A percentile compares a stretch with the other conserved stretches of the same genome.
Evolutionary conservation across 805 yeast genomes (phyloP).

Genomic region (Kluyveromyces siamensis): DNA sequence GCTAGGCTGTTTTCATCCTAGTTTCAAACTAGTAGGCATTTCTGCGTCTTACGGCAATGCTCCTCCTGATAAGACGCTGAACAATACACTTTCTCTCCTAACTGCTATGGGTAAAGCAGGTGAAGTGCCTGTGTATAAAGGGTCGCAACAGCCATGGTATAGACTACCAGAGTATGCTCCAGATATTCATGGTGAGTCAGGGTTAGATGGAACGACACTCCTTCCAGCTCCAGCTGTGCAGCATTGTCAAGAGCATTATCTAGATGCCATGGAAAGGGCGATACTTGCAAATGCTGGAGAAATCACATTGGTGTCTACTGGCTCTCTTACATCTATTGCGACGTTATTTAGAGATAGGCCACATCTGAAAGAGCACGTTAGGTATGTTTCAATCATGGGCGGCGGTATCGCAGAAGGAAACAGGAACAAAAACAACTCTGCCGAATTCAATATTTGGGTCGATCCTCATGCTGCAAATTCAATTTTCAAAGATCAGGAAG

Average conservation of each 20-base stretch:
- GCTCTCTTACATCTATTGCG: constrained; percentile 69
- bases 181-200: constrained; percentile 64
- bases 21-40: constrained; percentile 53
- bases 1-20: constrained; percentile 51
- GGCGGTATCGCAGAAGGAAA: constrained; percentile 41
- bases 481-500: constrained; percentile 39
- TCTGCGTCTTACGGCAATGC: constrained; percentile 73
- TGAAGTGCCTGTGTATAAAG: constrained; percentile 57
- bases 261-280: constrained; percentile 35
- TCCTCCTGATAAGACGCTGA: constrained; percentile 52
- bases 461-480: constrained; percentile 70
- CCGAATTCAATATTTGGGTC: constrained; percentile 68
- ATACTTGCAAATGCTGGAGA: constrained; percentile 37
- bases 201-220: constrained; percentile 65
- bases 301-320: constrained; percentile 61
- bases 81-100: constrained; percentile 57
- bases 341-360: constrained; percentile 48
- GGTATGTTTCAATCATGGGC: constrained; percentile 65
- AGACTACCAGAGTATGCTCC: constrained; percentile 44
- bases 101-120: constrained; percentile 42
- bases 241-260: constrained; percentile 28
- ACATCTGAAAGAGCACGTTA: constrained; percentile 38
- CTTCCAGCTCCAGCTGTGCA: constrained; percentile 40
- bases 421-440: constrained; percentile 42
- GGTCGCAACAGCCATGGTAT: constrained; percentile 49